Conservation (phyloP, 169 alveolate genomes). For the Eimeria tenella region DNA sequence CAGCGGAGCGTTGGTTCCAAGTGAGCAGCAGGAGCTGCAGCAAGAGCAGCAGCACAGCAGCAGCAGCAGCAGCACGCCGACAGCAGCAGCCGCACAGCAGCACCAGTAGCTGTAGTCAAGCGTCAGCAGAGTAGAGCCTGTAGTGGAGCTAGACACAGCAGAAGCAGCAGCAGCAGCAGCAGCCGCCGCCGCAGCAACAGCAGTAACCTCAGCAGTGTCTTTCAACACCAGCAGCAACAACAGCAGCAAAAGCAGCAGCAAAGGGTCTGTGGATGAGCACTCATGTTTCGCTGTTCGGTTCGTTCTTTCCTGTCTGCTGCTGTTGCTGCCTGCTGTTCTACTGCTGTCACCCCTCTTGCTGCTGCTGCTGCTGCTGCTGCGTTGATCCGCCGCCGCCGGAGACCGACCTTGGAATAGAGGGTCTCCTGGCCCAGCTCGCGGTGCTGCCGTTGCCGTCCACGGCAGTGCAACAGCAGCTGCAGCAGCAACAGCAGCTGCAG, state of each 20-base stretch:
- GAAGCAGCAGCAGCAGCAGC: background rate
- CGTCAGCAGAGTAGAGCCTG: background rate
- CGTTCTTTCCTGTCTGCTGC: background rate
- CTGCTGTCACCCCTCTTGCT: background rate
- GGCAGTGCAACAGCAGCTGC: slow-evolving; percentile 14
- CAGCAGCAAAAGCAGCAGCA: slow-evolving; percentile 18
- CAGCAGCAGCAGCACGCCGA: background rate
- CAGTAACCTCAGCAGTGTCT: background rate
- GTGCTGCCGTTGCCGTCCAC: slow-evolving; percentile 42
- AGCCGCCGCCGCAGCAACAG: background rate
- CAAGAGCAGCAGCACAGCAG: slow-evolving; percentile 12
- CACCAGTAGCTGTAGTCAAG: too few relatives aligned
- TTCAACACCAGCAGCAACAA: background rate
- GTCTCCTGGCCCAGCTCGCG: slow-evolving; percentile 47
- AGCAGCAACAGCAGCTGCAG: background rate
- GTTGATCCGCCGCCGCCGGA: slow-evolving; percentile 13
- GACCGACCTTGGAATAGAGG: slow-evolving; percentile 9
- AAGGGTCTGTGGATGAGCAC: background rate
- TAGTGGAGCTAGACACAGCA: background rate
- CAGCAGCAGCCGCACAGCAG: background rate
- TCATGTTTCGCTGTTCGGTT: background rate
- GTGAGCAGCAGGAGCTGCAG: slow-evolving; percentile 43
- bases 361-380: slow-evolving; percentile 10
- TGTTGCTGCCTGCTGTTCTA: background rate
- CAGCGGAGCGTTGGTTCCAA: background rate